Percentiles rank a stretch among this genome's conserved stretches.
Conservation (phyloP, 257 asterid species). For the Jacaranda copaia region DNA sequence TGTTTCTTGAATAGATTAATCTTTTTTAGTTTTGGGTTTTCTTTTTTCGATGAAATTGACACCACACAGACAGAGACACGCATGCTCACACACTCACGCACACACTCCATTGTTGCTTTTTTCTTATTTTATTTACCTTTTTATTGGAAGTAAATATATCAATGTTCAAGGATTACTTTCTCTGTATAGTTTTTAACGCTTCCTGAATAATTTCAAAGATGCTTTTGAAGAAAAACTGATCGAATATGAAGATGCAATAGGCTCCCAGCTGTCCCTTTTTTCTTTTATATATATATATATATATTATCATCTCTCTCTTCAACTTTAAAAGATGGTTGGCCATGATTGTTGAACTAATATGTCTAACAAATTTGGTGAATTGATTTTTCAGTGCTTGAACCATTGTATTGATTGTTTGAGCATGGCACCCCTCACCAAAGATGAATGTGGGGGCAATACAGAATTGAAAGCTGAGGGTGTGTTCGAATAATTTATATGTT, state of each 20-base stretch:
- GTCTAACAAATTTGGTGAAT: slow-evolving; percentile 23
- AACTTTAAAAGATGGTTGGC: slow-evolving; percentile 40
- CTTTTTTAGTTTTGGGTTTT: not conserved
- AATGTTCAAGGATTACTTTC: slow-evolving; percentile 24
- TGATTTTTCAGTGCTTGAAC: slow-evolving; percentile 31
- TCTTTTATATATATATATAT: slow-evolving; percentile 4
- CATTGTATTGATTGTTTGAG: slow-evolving; percentile 21
- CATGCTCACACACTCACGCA: slow-evolving; percentile 50
- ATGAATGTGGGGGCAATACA: slow-evolving; percentile 19
- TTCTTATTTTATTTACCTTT: slow-evolving; percentile 26
- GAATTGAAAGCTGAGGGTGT: slow-evolving; percentile 20
- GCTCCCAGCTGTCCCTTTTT: slow-evolving; percentile 38
- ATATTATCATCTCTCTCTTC: slow-evolving; percentile 19
- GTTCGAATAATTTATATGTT: slow-evolving; percentile 13
- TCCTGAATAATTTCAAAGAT: slow-evolving; percentile 28
- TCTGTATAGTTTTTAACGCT: slow-evolving; percentile 27
- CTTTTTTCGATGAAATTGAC: slow-evolving; percentile 42
- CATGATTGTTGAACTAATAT: slow-evolving; percentile 36
- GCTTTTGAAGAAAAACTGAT: slow-evolving; percentile 34
- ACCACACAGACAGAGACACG: slow-evolving; percentile 40
- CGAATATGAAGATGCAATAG: slow-evolving; percentile 27
- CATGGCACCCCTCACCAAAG: slow-evolving; percentile 31
- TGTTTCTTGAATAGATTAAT: slow-evolving; percentile 35
- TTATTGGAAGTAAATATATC: slow-evolving; percentile 29
- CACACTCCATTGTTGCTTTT: slow-evolving; percentile 44